Conservation (phyloP, 2,329 filamentous ascomycete genomes). For the Phoma sp. region DNA sequence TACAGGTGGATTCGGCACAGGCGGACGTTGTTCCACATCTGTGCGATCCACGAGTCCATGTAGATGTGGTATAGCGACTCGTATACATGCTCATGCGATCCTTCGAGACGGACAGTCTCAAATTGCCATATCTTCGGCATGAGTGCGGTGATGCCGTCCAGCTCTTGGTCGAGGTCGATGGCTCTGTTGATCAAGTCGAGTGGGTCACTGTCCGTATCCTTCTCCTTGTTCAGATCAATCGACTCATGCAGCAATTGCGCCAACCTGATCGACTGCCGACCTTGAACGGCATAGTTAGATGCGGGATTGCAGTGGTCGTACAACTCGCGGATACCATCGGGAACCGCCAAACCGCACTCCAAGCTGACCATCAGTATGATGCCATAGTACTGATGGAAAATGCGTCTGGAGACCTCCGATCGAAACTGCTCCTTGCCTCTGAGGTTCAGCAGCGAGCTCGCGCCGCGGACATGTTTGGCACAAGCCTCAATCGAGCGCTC, state of each 20-base stretch:
- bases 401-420: constrained; percentile 24
- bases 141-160: constrained; percentile 28
- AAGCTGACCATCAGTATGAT: constrained; percentile 30
- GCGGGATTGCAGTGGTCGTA: constrained; percentile 24
- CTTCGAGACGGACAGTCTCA: constrained; percentile 14
- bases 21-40: constrained; percentile 42
- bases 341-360: constrained; percentile 23
- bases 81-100: constrained; percentile 19
- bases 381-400: constrained; percentile 42
- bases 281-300: constrained; percentile 29
- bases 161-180: constrained; percentile 25
- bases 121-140: constrained; percentile 35
- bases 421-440: constrained; percentile 38
- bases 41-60: constrained; percentile 36
- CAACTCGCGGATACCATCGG: constrained; percentile 28
- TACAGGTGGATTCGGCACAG: constrained; percentile 32
- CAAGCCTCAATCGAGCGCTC: constrained; percentile 38
- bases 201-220: constrained; percentile 17
- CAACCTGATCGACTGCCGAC: constrained; percentile 25
- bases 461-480: constrained; percentile 43
- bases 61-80: constrained; percentile 38
- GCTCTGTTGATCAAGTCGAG: constrained; percentile 21
- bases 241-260: constrained; percentile 29
- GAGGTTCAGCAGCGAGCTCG: constrained; percentile 38
- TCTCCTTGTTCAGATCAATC: constrained; percentile 30